phyloP scores from a whole-genome alignment of 768 basidiomycete genomes.

The Boletus pseudopeckii region DNA sequence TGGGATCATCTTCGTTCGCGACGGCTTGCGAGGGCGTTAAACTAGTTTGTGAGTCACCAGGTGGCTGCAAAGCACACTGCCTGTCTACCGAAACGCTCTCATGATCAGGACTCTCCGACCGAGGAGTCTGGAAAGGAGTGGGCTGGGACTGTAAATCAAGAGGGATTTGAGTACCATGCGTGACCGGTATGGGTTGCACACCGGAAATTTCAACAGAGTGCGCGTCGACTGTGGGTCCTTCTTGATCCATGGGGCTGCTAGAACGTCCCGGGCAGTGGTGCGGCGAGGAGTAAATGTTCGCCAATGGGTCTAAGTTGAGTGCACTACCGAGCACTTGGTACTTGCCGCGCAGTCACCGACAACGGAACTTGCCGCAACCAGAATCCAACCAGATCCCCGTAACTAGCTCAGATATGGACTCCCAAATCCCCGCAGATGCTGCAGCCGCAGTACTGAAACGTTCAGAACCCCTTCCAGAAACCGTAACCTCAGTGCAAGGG shows the following conservation, averaged over 20 bases:
- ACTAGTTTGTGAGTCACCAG: not conserved
- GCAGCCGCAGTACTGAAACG: constrained; percentile 75
- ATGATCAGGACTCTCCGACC: not conserved
- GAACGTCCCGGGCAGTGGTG: not conserved
- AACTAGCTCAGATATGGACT: constrained; percentile 8
- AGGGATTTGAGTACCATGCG: constrained; percentile 4
- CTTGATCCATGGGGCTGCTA: constrained; percentile 18
- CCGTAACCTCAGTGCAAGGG: constrained; percentile 73
- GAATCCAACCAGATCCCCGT: not conserved
- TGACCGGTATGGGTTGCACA: constrained; percentile 6
- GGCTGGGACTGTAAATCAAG: constrained; percentile 4
- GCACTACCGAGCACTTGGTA: not conserved
- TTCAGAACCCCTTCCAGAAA: constrained; percentile 66
- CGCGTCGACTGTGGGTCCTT: constrained; percentile 4
- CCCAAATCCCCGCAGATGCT: constrained; percentile 49
- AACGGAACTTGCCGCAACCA: constrained; percentile 29
- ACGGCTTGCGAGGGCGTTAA: not conserved
- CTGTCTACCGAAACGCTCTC: not conserved
- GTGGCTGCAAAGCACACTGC: not conserved
- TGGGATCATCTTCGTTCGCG: constrained; percentile 1
- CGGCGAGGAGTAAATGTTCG: not conserved
- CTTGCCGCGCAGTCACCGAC: constrained; percentile 1
- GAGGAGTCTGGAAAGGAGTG: constrained; percentile 1
- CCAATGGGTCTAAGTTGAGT: not conserved
- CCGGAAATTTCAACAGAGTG: not conserved